Evolutionary conservation across 177 flowering plant species (phyloP), one percentile per base, ranked within the genome.

Genomic region (Vitis hybrid): DNA sequence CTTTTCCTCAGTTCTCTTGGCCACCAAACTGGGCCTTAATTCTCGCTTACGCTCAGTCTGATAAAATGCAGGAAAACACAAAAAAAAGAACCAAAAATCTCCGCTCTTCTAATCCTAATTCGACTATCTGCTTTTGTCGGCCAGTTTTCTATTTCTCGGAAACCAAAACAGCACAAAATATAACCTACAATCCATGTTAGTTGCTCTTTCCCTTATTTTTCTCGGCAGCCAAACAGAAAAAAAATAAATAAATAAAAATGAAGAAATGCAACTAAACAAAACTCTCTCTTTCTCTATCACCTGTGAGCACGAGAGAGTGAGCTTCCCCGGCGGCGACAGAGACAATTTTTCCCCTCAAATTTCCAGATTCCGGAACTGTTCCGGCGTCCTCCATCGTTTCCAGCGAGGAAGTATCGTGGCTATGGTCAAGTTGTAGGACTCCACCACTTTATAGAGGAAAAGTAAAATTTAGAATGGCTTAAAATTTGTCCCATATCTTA

Each of bases 251-350:
- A 26, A 26, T 19, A 22, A 9, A 29, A 26, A 29, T 29, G 9
- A 50, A n/a, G 33, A 66, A n/a, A 60, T 21, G 26, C 29, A 18
- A 1, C 3, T 39, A 12, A 8, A 15, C 11, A 64, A 18, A 22
- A 33, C 18, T 50, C 15, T 5, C 18, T 5, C 18, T 62, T 10
- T 16, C 16, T 55, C 45, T 18, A 10, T 10, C 26, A 22, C 97
- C 92, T 49, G 94, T 65, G 51, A 93, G 94, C 55, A 89, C 94
- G 52, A 93, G 88, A 68, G 95, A 88, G 74, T 93, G 98, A 72
- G 92, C 83, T 88, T 93, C 98, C 1, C 98, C 97, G 64, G 95
- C 89, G 10, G 92, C 82, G 16, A 93, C 48, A 19, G 83, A 61
- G 56, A 79, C 68, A 52, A 90, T 68, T 71, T 85, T 88, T 33